Percentiles rank a stretch among this genome's conserved stretches.
phyloP scores from a whole-genome alignment of 495 filamentous ascomycete species.

The Hyaloscypha bicolor region DNA sequence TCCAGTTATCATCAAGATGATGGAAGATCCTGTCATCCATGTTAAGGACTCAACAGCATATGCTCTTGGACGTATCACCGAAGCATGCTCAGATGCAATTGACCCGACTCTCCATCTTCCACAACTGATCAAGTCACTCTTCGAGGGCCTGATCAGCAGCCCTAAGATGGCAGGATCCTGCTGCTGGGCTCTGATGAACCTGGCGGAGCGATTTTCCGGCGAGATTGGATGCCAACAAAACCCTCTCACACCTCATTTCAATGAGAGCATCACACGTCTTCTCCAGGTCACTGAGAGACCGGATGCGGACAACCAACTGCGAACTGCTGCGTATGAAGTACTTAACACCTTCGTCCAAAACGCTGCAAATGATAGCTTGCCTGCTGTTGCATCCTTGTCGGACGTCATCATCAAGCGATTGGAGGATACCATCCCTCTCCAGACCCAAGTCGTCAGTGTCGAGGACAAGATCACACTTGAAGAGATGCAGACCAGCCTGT shows the following conservation, averaged over 20 bases:
- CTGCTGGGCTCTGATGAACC: slow-evolving; percentile 99
- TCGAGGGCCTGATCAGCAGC: slow-evolving; percentile 85
- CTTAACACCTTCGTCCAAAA: slow-evolving; percentile 91
- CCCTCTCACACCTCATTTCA: slow-evolving; percentile 87
- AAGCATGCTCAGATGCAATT: slow-evolving; percentile 83
- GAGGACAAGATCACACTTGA: slow-evolving; percentile 93
- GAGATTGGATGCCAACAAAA: slow-evolving; percentile 76
- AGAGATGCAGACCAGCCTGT: slow-evolving; percentile 96
- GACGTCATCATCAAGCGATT: slow-evolving; percentile 85
- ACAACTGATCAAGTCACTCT: slow-evolving; percentile 82
- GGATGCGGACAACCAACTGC: slow-evolving; percentile 88
- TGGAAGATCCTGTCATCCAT: slow-evolving; percentile 85
- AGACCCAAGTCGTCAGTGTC: slow-evolving; percentile 90
- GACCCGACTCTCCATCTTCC: slow-evolving; percentile 81
- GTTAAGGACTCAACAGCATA: slow-evolving; percentile 98
- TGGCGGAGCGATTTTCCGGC: slow-evolving; percentile 90
- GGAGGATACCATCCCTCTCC: slow-evolving; percentile 88
- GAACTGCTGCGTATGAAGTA: slow-evolving; percentile 98
- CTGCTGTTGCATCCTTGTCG: slow-evolving; percentile 76
- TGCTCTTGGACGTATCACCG: slow-evolving; percentile 92
- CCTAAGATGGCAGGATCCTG: slow-evolving; percentile 97
- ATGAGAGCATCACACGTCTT: slow-evolving; percentile 84
- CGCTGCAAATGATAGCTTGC: slow-evolving; percentile 82
- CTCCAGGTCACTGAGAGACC: slow-evolving; percentile 80
- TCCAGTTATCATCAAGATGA: slow-evolving; percentile 89